Evolutionary conservation across 2,329 filamentous ascomycete species (phyloP).

Genomic region (Hortaea werneckii): DNA sequence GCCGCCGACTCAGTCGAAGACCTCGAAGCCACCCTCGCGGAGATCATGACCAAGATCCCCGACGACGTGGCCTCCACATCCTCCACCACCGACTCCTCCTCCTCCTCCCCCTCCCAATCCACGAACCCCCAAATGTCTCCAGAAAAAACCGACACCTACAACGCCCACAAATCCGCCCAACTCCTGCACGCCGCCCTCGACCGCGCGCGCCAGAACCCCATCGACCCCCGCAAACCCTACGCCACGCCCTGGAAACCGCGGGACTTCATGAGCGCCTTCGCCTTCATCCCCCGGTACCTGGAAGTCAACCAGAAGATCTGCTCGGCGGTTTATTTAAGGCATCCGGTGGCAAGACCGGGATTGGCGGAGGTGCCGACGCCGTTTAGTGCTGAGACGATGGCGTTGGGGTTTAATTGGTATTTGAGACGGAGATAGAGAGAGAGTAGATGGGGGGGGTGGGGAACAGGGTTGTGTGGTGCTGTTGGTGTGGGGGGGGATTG

Average conservation of each 20-base stretch:
- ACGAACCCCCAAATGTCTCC: slow-evolving; percentile 16
- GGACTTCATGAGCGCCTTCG: slow-evolving; percentile 81
- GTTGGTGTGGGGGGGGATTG: too few species aligned
- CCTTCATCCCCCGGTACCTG: slow-evolving; percentile 87
- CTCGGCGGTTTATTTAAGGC: slow-evolving; percentile 84
- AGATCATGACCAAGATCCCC: slow-evolving; percentile 36
- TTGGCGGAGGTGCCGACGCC: slow-evolving; percentile 67
- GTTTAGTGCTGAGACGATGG: slow-evolving; percentile 58
- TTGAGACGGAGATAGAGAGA: slow-evolving; percentile 62
- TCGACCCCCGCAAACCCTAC: slow-evolving; percentile 69
- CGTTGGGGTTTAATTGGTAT: slow-evolving; percentile 91
- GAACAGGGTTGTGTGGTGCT: too few species aligned
- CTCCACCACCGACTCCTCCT: slow-evolving; percentile 4
- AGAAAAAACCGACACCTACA: slow-evolving; percentile 37
- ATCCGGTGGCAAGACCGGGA: slow-evolving; percentile 81
- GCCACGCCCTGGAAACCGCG: slow-evolving; percentile 82
- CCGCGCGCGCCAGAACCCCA: not conserved
- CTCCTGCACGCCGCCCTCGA: slow-evolving; percentile 47
- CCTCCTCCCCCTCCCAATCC: slow-evolving; percentile 5
- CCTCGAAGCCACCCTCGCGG: slow-evolving; percentile 26
- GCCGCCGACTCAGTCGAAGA: slow-evolving; percentile 8
- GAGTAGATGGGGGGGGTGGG: too few species aligned
- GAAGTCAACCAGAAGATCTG: slow-evolving; percentile 98
- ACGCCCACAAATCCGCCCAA: slow-evolving; percentile 46
- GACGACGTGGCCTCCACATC: slow-evolving; percentile 19